Evolutionary conservation across 805 yeast species (phyloP).

Genomic region (Vanderwaltozyma yarrowii): DNA sequence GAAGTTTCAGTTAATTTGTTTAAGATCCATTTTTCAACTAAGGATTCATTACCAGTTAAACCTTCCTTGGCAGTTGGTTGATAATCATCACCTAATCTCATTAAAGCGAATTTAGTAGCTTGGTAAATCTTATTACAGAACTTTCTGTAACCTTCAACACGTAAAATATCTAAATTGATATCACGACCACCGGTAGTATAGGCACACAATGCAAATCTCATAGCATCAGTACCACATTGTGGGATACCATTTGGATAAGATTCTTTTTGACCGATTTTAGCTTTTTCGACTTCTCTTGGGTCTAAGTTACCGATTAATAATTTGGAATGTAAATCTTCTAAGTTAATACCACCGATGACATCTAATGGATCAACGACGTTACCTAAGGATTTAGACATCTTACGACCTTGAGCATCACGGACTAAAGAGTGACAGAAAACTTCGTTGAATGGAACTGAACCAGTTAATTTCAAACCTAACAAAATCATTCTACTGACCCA

Average conservation of each 20-base stretch:
- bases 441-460: slow-evolving; percentile 85
- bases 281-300: slow-evolving; percentile 77
- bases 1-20: slow-evolving; percentile 71
- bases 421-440: slow-evolving; percentile 98
- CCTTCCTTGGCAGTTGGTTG: slow-evolving; percentile 59
- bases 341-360: slow-evolving; percentile 79
- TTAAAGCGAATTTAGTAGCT: slow-evolving; percentile 92
- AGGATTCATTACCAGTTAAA: slow-evolving; percentile 68
- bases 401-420: slow-evolving; percentile 98
- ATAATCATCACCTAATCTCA: slow-evolving; percentile 86
- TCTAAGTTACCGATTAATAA: slow-evolving; percentile 76
- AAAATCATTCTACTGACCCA: slow-evolving; percentile 98
- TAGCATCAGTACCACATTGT: slow-evolving; percentile 98
- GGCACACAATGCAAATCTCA: slow-evolving; percentile 96
- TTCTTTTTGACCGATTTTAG: slow-evolving; percentile 75
- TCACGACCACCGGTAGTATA: slow-evolving; percentile 99
- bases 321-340: slow-evolving; percentile 71
- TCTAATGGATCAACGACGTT: slow-evolving; percentile 94
- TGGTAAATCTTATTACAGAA: slow-evolving; percentile 99
- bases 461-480: slow-evolving; percentile 83
- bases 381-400: slow-evolving; percentile 97
- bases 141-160: slow-evolving; percentile 98
- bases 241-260: slow-evolving; percentile 97
- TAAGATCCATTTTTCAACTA: slow-evolving; percentile 95
- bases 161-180: slow-evolving; percentile 86